Conservation (phyloP, 345 rosid species). For the Noccaea bulbosa region DNA sequence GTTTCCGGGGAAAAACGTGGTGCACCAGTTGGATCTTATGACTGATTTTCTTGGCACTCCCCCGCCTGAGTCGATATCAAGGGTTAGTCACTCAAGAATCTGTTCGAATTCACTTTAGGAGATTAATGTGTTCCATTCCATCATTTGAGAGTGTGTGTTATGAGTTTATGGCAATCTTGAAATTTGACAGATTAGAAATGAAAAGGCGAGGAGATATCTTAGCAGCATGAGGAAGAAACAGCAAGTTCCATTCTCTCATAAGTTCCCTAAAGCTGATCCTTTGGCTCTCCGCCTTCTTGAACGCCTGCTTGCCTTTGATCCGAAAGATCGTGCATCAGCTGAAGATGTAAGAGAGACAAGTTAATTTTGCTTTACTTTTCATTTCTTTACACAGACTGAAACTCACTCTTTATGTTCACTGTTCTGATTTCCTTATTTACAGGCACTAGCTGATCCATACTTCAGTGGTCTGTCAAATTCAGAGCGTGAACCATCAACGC, state of each 20-base stretch:
- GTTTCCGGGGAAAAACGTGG: slow-evolving; percentile 97
- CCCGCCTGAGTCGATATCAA: slow-evolving; percentile 67
- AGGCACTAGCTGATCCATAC: slow-evolving; percentile 95
- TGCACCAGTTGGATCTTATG: slow-evolving; percentile 95
- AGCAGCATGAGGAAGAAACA: slow-evolving; percentile 89
- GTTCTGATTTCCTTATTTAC: slow-evolving; percentile 40
- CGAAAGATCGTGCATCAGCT: slow-evolving; percentile 94
- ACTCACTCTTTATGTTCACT: neutral
- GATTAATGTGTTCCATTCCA: slow-evolving; percentile 19
- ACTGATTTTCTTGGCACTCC: slow-evolving; percentile 97
- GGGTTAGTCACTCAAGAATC: slow-evolving; percentile 53
- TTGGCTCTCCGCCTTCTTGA: slow-evolving; percentile 76
- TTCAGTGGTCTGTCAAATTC: slow-evolving; percentile 82
- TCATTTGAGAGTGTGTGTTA: slow-evolving; percentile 16
- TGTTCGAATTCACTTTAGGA: neutral
- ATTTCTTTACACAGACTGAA: neutral
- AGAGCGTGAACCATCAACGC: slow-evolving; percentile 88
- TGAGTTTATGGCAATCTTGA: slow-evolving; percentile 27
- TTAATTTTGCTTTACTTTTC: neutral
- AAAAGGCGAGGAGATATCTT: slow-evolving; percentile 97
- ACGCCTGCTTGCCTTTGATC: slow-evolving; percentile 93
- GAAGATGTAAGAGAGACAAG: slow-evolving; percentile 60
- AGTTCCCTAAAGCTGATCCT: slow-evolving; percentile 85
- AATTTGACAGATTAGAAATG: slow-evolving; percentile 80
- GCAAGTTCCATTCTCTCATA: slow-evolving; percentile 75